Percentiles rank a stretch among this genome's conserved stretches.
Evolutionary conservation across 805 yeast genomes (phyloP).

Genomic region (Saccharomyces mikatae): DNA sequence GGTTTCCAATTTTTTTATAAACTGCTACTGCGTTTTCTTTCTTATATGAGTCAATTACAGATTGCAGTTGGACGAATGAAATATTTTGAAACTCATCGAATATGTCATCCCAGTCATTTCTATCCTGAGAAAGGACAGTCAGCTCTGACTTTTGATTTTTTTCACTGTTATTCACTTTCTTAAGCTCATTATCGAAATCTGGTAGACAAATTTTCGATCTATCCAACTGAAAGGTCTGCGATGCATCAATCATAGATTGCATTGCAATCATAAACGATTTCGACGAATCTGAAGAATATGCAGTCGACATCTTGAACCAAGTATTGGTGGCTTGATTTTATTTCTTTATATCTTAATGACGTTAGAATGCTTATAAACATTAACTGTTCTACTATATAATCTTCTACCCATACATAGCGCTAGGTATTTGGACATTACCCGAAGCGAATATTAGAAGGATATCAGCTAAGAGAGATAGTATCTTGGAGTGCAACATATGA

Average conservation of each 20-base stretch:
- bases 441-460: not conserved
- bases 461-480: not conserved
- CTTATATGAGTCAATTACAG: conserved; percentile 12
- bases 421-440: not conserved
- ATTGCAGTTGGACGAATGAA: conserved; percentile 18
- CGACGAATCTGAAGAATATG: conserved; percentile 55
- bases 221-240: conserved; percentile 29
- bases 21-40: conserved; percentile 7
- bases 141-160: conserved; percentile 25
- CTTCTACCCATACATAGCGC: not conserved
- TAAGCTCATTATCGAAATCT: conserved; percentile 23
- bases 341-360: not conserved
- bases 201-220: conserved; percentile 6
- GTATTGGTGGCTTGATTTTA: not conserved
- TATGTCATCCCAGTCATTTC: conserved; percentile 34
- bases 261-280: conserved; percentile 73
- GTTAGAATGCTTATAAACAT: not conserved
- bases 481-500: not conserved
- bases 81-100: conserved; percentile 30
- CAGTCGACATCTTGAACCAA: conserved; percentile 33
- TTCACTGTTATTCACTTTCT: conserved; percentile 25
- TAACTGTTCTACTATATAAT: not conserved
- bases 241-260: conserved; percentile 54
- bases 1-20: conserved; percentile 13
- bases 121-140: conserved; percentile 31